phyloP scores from a whole-genome alignment of 768 basidiomycete species.

The Lactarius akahatsu region DNA sequence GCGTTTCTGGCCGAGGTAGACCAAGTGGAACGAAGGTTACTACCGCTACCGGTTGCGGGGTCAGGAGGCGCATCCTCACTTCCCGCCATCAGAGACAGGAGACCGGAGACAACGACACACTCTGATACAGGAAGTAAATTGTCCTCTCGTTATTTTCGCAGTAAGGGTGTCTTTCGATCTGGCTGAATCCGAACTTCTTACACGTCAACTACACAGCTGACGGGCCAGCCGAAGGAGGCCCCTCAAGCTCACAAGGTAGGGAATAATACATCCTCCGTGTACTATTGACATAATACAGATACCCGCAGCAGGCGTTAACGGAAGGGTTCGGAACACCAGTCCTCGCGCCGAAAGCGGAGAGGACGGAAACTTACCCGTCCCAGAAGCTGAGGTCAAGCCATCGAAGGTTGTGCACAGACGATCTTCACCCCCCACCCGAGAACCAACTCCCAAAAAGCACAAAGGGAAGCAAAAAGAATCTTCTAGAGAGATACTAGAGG shows the following conservation, averaged over 20 bases:
- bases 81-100: not conserved
- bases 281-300: not conserved
- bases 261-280: not conserved
- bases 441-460: constrained; percentile 31
- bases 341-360: not conserved
- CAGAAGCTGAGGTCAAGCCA: constrained; percentile 7
- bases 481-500: constrained; percentile 31
- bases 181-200: not conserved
- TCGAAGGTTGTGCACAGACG: constrained; percentile 17
- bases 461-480: constrained; percentile 48
- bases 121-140: not conserved
- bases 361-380: not conserved
- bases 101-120: constrained; percentile 1
- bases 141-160: constrained; percentile 18
- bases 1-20: constrained; percentile 24
- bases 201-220: not conserved
- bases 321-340: not conserved
- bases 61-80: not conserved
- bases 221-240: not conserved
- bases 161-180: constrained; percentile 7
- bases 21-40: constrained; percentile 11
- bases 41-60: not conserved
- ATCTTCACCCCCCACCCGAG: constrained; percentile 5
- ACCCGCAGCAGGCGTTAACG: not conserved
- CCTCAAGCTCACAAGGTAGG: constrained; percentile 12